Percentiles rank a stretch among this genome's conserved stretches.
phyloP scores from a whole-genome alignment of 2,329 filamentous ascomycete genomes.

The Colletotrichum orchidophilum region DNA sequence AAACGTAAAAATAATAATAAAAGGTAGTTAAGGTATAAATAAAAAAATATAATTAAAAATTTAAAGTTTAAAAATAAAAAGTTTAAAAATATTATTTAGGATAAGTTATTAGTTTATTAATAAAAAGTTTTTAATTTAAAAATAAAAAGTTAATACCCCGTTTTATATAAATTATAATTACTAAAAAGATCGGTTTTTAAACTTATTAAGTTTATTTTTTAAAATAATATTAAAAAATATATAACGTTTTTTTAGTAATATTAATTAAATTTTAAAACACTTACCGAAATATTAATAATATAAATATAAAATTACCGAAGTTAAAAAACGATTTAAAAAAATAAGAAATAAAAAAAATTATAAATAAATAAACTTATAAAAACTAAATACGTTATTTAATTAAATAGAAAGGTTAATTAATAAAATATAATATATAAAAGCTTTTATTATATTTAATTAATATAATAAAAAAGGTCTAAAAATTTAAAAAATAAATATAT shows the following conservation, averaged over 20 bases:
- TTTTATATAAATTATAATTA: background rate
- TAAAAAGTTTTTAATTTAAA: no score
- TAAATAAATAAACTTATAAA: background rate
- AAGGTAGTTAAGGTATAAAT: background rate
- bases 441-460: background rate
- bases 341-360: background rate
- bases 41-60: background rate
- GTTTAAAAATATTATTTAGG: constrained; percentile 4
- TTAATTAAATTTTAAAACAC: background rate
- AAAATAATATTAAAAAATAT: background rate
- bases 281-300: no score
- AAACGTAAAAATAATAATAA: no score
- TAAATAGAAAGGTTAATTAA: no score
- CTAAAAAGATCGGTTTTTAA: background rate
- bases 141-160: background rate
- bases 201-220: background rate
- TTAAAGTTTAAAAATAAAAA: no score
- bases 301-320: background rate
- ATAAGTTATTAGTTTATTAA: no score
- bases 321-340: background rate
- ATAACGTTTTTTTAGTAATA: background rate
- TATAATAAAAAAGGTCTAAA: background rate
- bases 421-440: background rate
- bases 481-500: no score
- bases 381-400: background rate